Percentiles rank a stretch among this genome's conserved stretches.
These are phyloP conservation scores for Huntiella savannae DNA, from an alignment of 2,329 filamentous ascomycete genomes.

Conservation along the genomic window DNA sequence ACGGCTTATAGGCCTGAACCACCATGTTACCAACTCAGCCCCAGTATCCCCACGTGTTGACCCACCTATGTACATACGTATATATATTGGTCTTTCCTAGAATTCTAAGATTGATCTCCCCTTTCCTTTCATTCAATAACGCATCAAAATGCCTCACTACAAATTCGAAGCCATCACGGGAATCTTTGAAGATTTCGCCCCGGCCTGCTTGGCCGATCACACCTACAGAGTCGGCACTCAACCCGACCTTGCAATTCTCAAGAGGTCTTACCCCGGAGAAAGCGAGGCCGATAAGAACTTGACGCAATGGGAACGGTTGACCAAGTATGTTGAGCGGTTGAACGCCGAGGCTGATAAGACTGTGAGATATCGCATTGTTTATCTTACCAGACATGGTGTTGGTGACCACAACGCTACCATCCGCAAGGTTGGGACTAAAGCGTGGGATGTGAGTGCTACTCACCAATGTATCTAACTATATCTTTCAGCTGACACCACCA, in stretches of 20 bases:
- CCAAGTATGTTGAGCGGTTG: slow-evolving; percentile 26
- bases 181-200: slow-evolving; percentile 28
- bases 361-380: slow-evolving; percentile 34
- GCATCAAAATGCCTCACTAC: slow-evolving; percentile 11
- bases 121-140: too few relatives aligned
- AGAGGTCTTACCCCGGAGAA: slow-evolving; percentile 23
- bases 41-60: too few relatives aligned
- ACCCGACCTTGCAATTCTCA: slow-evolving; percentile 33
- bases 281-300: slow-evolving; percentile 13
- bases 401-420: slow-evolving; percentile 31
- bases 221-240: slow-evolving; percentile 21
- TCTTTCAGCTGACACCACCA: slow-evolving; percentile 8
- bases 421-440: slow-evolving; percentile 34
- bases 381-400: slow-evolving; percentile 37
- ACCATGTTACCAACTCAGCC: too few relatives aligned
- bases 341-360: slow-evolving; percentile 23
- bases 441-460: slow-evolving; percentile 28
- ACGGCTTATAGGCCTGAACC: not conserved
- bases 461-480: not conserved
- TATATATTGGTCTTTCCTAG: too few relatives aligned
- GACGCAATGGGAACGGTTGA: slow-evolving; percentile 34
- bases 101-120: too few relatives aligned
- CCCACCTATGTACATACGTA: too few relatives aligned
- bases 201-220: slow-evolving; percentile 16
- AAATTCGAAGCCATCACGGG: slow-evolving; percentile 22